Evolutionary conservation across 495 filamentous ascomycete species (phyloP), one percentile per base, ranked within the genome.

Genomic region (Xylaria sp.): DNA sequence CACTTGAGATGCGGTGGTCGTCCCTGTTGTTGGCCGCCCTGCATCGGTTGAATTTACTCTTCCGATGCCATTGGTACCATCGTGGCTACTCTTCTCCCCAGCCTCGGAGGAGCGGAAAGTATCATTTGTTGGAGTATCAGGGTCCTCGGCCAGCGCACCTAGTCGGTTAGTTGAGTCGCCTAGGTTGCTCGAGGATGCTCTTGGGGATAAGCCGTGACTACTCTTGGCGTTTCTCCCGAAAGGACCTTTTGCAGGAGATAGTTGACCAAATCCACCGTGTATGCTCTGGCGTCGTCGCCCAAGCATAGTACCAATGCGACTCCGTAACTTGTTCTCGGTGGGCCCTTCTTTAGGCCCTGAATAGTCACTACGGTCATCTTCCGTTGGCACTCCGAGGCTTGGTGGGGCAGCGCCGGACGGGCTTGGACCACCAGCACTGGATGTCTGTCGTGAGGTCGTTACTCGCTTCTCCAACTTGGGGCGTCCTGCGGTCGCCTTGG

Each of bases 221-320:
- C 85, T 88, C 44, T 79, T 83, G 11, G 85, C 75, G 37, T 77
- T 83, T 43, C 84, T 79, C 9, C 86, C 86, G 76, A 91, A 91
- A 0, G 86, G 80, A 46, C 80, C 71, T 74, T 86, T 86, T 61
- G 83, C 73, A 33, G 82, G 77, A 11, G 85, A 75, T 44, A 88
- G 55, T 48, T 80, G 78, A 0, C 84, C 84, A 74, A 89, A 82
- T 0, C 83, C 84, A 14, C 82, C 85, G 58, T 88, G 85, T 44
- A 88, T 79, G 75, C 87, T 89, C 76, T 89, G 86, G 43, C 87
- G 84, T 71, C 91, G 83, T 15, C 91, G 83, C 53, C 89, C 89
- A 75, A 95, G 88, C 78, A 95, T 93, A n/a, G 93, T 95, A 8
- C 93, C 93, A 48, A 95, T 85, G 65, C 92, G 87, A 74, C 90